Percentiles rank a stretch among this genome's conserved stretches.
Conservation (phyloP, 2,329 filamentous ascomycete genomes). For the Beauveria australis region DNA sequence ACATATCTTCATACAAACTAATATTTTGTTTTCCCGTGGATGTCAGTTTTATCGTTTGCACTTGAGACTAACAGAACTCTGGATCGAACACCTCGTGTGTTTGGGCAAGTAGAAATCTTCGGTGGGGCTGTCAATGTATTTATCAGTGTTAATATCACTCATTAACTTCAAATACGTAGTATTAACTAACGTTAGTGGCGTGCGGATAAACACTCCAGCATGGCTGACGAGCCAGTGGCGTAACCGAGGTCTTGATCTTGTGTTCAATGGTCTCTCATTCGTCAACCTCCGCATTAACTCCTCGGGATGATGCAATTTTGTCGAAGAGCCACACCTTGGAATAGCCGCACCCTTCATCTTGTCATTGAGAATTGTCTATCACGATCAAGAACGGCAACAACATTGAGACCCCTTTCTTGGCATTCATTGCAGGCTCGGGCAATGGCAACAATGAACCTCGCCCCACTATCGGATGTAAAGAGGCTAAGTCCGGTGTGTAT, state of each 20-base stretch:
- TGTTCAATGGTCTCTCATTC: not conserved
- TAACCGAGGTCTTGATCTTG: not conserved
- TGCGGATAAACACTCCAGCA: too few species aligned
- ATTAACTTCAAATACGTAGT: too few species aligned
- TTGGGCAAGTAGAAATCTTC: too few species aligned
- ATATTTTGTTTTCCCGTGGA: too few species aligned
- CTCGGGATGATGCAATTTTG: not conserved
- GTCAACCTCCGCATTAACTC: not conserved
- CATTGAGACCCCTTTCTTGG: not conserved
- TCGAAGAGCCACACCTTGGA: not conserved
- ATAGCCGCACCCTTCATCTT: not conserved
- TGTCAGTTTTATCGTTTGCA: too few species aligned
- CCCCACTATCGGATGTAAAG: constrained; percentile 63
- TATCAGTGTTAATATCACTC: too few species aligned
- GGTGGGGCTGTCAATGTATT: too few species aligned
- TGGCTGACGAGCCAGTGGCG: not conserved
- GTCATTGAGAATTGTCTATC: not conserved
- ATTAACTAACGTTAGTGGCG: too few species aligned
- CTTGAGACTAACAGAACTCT: too few species aligned
- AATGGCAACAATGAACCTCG: constrained; percentile 33
- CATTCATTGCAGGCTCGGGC: not conserved
- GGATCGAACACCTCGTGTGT: too few species aligned
- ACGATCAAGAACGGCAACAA: not conserved
- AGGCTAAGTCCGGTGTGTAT: constrained; percentile 71
- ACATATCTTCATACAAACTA: too few species aligned